phyloP scores from a whole-genome alignment of 257 asterid species.

The Anisodus acutangulus region DNA sequence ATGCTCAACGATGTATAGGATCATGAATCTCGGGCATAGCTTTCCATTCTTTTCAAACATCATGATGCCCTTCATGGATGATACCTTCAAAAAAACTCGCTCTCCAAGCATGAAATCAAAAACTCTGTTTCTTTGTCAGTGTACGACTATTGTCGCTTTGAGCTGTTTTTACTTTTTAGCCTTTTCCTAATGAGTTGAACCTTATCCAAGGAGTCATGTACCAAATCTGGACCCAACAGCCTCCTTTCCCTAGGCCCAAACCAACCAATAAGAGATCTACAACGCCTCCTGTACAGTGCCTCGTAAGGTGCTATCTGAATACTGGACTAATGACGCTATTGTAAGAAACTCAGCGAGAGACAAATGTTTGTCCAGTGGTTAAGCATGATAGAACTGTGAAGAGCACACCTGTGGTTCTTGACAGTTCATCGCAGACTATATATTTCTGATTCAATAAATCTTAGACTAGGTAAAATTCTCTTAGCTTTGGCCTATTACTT shows the following conservation, averaged over 20 bases:
- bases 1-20: neutral
- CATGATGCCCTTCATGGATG: neutral
- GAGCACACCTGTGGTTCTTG: neutral
- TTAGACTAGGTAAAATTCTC: slow-evolving; percentile 10
- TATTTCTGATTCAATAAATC: slow-evolving; percentile 10
- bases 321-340: neutral
- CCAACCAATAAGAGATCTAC: neutral
- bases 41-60: neutral
- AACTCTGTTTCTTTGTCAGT: neutral
- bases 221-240: neutral
- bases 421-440: neutral
- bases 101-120: neutral
- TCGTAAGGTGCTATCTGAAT: slow-evolving; percentile 7
- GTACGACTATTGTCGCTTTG: neutral
- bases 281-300: neutral
- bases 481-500: neutral
- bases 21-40: neutral
- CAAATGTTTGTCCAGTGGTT: neutral
- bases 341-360: neutral
- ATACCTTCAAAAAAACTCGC: neutral
- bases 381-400: slow-evolving; percentile 4
- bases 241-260: neutral
- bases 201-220: neutral
- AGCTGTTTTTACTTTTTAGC: neutral
- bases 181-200: neutral